Evolutionary conservation across 495 filamentous ascomycete genomes (phyloP), one percentile per base, ranked within the genome.

Genomic region (Pseudevernia furfuracea): DNA sequence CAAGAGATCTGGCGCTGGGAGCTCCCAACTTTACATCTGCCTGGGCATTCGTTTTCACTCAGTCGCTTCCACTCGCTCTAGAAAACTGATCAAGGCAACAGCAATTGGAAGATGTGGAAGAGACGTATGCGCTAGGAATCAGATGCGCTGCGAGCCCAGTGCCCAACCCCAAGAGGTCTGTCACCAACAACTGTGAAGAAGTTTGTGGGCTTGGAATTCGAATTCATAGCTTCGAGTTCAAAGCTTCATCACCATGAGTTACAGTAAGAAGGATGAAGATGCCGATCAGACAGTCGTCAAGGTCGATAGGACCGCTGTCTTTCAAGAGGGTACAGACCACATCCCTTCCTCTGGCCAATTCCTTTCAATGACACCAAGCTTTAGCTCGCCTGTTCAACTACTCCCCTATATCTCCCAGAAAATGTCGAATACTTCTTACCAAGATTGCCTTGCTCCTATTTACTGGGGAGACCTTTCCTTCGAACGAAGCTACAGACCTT

Each of bases 231-330:
- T 37, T 55, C 43, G 43, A 58, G 48, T 61, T 30, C 52, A 41
- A 23, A 28, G 12, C 14, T 25, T 32, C 28, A 46, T 67, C 79
- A 80, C 60, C 36, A 97, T 97, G 92, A 94, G 86, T 76, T 96
- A 96, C 84, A 87, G 90, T 77, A 97, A 96, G 82, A 97, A 96
- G 81, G 92, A 97, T 76, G 93, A 97, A 82, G 93, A 97, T 83
- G 91, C 86, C 74, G 91, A 96, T 72, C 86, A 87, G 77, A 85
- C 89, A 70, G 85, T 95, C 81, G 87, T 96, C 82, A 94, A 91
- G 81, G 90, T 98, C 66, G 94, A 98, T 80, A 89, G 95, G 72
- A 97, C 94, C 65, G 91, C 92, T 68, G 94, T 98, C 64, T 98
- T 97, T 76, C 94, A 98, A 84, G 95, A 98, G 87, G 94, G 94